Base-by-base conservation (phyloP, 2,329 filamentous ascomycete species). In the Aspergillus niger region DNA sequence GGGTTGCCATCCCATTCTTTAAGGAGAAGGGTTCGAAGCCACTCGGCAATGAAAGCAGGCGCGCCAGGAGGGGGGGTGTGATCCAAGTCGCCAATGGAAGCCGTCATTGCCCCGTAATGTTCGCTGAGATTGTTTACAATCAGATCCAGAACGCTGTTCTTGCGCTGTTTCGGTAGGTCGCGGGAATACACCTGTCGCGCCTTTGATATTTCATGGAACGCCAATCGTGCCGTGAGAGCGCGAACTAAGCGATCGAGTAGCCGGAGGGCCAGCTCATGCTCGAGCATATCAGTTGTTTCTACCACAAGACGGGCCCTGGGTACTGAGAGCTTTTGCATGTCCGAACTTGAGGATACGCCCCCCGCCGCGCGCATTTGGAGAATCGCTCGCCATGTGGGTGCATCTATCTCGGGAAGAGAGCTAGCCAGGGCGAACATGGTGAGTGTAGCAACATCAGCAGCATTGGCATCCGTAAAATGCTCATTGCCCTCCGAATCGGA, bases 1-100 rank as follows among this genome's bases (percentile, higher is more conserved):
- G 90, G 84, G 57, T 85, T 85, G 0, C 91, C 91, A 70, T 94
- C 85, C 93, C 93, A 97, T 63, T 91, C 87, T 58, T 88, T 86
- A 48, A 96, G 77, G 69, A 97, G 85, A 1, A 95, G 83, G 0
- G 89, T 87, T 61, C 90, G 72, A 32, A 81, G 69, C 77, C 77
- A 80, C 61, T 80, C 78, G 20, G 79, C 68, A 28, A 79, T 74
- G 13, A 80, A 63, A 13, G 73, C 71, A 8, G 73, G 65, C 5
- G 72, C 65, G 32, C 67, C 70, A 15, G 70, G 67, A 7, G 64
- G 61, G n/a, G 65, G 66, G 24, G 49, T 36, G 15, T 62, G 58
- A 26, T 59, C 44, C 30, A 47, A 13, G 8, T 63, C 56, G 7
- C 62, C 32, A 20, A 43, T 49, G n/a, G 49, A 57, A 20, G 64